These are phyloP conservation scores for Thozetella sp. DNA, from an alignment of 495 filamentous ascomycete genomes.

Conservation along the genomic window DNA sequence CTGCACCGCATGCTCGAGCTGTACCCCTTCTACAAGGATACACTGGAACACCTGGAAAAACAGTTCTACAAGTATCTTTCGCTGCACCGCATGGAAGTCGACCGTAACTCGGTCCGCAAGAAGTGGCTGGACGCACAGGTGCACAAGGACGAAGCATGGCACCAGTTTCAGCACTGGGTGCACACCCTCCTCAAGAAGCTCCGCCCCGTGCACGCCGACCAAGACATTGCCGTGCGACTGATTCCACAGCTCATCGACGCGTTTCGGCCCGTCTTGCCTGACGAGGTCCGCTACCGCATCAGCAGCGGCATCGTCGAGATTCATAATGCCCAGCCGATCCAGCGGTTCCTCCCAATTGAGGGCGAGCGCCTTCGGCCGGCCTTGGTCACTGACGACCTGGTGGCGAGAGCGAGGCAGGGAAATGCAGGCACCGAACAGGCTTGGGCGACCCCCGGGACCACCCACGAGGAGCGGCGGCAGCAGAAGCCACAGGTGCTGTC, in stretches of 20 bases:
- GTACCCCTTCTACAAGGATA: slow-evolving; percentile 18
- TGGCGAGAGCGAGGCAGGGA: neutral
- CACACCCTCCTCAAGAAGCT: slow-evolving; percentile 14
- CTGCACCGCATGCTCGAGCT: slow-evolving; percentile 23
- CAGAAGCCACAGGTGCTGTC: too few species aligned
- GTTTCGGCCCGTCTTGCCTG: slow-evolving; percentile 51
- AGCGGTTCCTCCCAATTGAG: neutral
- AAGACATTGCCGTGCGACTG: slow-evolving; percentile 14
- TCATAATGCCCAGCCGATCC: neutral
- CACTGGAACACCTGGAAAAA: slow-evolving; percentile 25
- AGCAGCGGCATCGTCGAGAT: slow-evolving; percentile 18
- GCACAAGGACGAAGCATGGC: slow-evolving; percentile 14
- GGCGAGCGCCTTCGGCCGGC: neutral
- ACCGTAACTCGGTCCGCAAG: neutral
- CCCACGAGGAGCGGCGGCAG: too few species aligned
- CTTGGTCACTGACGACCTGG: neutral
- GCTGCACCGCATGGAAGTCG: neutral
- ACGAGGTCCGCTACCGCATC: slow-evolving; percentile 29
- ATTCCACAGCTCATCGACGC: slow-evolving; percentile 47
- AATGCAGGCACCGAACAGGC: neutral
- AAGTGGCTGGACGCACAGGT: slow-evolving; percentile 1
- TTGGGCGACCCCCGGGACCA: too few species aligned
- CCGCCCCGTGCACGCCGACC: neutral
- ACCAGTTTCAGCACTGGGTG: slow-evolving; percentile 22
- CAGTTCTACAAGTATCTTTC: slow-evolving; percentile 26